Conservation (phyloP, 225 moss, liverwort and hornwort species). For the Pseudisothecium myosuroides region DNA sequence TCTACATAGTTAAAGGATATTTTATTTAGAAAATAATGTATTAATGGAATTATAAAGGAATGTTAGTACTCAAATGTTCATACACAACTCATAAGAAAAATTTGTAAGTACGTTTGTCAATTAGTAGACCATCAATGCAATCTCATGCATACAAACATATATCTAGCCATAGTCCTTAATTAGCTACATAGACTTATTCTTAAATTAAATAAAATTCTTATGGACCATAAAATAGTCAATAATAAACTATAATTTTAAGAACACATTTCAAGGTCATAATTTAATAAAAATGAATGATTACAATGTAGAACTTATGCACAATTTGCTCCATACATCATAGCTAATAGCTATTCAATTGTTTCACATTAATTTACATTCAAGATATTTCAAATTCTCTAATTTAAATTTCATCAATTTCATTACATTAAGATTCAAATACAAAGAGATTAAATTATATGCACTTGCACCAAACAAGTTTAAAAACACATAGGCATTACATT, state of each 20-base stretch:
- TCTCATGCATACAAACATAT: neutral
- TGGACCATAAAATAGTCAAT: neutral
- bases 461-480: neutral
- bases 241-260: neutral
- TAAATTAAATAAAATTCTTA: neutral
- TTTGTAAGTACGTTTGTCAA: fast-evolving
- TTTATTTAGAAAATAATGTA: neutral
- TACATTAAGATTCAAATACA: neutral
- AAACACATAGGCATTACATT: neutral
- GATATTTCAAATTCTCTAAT: neutral
- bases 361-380: neutral
- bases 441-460: neutral
- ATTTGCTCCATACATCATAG: neutral
- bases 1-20: neutral
- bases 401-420: neutral
- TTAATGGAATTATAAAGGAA: neutral
- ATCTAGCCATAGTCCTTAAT: neutral
- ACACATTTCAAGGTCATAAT: neutral
- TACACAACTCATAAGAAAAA: neutral
- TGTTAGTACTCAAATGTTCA: fast-evolving
- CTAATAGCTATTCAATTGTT: neutral
- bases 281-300: neutral
- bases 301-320: neutral
- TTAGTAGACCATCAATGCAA: neutral
- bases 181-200: neutral